Evolutionary conservation across 495 filamentous ascomycete species (phyloP).

Genomic region (Hypoxylon perforatum): DNA sequence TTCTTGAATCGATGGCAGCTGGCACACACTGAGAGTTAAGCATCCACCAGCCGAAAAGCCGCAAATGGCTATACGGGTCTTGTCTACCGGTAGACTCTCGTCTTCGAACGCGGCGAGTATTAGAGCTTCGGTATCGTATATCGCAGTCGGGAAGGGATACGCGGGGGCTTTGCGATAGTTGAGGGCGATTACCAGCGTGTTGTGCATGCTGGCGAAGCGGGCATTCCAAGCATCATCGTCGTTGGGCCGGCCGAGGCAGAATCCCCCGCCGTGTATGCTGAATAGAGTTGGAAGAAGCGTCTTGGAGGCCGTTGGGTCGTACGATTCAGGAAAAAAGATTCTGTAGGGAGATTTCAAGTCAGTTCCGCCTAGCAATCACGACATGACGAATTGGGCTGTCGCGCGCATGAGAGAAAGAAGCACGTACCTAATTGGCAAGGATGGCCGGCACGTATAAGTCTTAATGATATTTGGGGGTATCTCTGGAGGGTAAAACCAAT

Average conservation of each 20-base stretch:
- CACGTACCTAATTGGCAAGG: constrained; percentile 51
- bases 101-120: constrained; percentile 41
- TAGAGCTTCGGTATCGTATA: constrained; percentile 49
- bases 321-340: constrained; percentile 51
- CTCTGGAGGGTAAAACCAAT: constrained; percentile 38
- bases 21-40: constrained; percentile 45
- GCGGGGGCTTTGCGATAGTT: constrained; percentile 53
- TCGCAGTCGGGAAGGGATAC: constrained; percentile 46
- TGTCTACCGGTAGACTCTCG: constrained; percentile 48
- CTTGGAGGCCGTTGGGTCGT: constrained; percentile 30
- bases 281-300: constrained; percentile 48
- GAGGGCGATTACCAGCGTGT: constrained; percentile 49
- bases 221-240: constrained; percentile 55
- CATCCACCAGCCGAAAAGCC: constrained; percentile 55
- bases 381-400: not conserved
- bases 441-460: constrained; percentile 45
- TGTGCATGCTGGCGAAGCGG: constrained; percentile 45
- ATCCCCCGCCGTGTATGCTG: constrained; percentile 56
- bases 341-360: constrained; percentile 23
- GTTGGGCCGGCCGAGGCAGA: constrained; percentile 45
- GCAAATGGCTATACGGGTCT: constrained; percentile 44
- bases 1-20: constrained; percentile 42
- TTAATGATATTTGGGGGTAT: constrained; percentile 45
- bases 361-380: no score
- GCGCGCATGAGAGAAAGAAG: not conserved